Evolutionary conservation across 805 yeast species (phyloP).

Genomic region (Saturnispora diversa): DNA sequence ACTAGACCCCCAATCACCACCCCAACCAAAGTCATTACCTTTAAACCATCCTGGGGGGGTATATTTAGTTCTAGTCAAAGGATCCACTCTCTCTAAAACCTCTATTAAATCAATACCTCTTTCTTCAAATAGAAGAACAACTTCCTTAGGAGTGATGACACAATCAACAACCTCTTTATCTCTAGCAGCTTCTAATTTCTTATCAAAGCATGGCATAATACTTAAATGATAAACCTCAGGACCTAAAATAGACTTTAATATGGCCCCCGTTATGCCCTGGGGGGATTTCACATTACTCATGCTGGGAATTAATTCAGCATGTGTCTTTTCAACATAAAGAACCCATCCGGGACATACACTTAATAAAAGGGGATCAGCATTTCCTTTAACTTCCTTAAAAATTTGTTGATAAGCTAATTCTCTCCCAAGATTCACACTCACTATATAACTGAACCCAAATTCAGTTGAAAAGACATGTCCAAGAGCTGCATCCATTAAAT

Average conservation of each 20-base stretch:
- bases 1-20: constrained; percentile 65
- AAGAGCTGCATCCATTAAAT: constrained; percentile 53
- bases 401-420: constrained; percentile 48
- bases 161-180: constrained; percentile 69
- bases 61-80: constrained; percentile 16
- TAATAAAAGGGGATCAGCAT: constrained; percentile 46
- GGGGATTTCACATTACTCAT: constrained; percentile 77
- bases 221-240: constrained; percentile 64
- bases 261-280: constrained; percentile 83
- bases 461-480: constrained; percentile 47
- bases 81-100: constrained; percentile 18
- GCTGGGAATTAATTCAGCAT: constrained; percentile 68
- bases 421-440: constrained; percentile 82
- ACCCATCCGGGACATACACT: constrained; percentile 96
- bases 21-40: constrained; percentile 46
- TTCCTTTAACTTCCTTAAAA: constrained; percentile 32
- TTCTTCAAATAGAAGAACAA: constrained; percentile 47
- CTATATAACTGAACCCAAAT: constrained; percentile 64
- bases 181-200: constrained; percentile 89
- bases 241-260: constrained; percentile 49
- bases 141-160: constrained; percentile 85
- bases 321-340: constrained; percentile 90
- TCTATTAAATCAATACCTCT: constrained; percentile 34
- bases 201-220: constrained; percentile 96
- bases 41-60: constrained; percentile 58